Base-by-base conservation (phyloP, 352 stramenopile genomes). In the Phytophthora capsici region DNA sequence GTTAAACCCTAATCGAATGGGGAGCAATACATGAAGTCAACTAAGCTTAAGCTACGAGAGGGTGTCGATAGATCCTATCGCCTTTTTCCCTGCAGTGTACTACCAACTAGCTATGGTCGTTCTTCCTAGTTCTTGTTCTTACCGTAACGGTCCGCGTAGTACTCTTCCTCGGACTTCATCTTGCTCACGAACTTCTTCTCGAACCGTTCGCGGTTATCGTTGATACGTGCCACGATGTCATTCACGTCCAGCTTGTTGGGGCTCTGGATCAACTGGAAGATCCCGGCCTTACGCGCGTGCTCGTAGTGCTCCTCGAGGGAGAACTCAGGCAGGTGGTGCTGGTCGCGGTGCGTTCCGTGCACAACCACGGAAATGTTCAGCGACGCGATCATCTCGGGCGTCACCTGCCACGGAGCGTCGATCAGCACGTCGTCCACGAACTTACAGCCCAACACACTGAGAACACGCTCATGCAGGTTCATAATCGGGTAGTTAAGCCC, bases 381-480 rank as follows among this genome's bases (percentile, higher is more conserved):
- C 46, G 88, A 97, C 41, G 90, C 90, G 66, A 99, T 93, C 96
- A 99, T 98, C 62, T 99, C 95, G 40, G 90, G 88, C 49, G 96
- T 99, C 25, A 99, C 90, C 44, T 94, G 78, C 71, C 94, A 95
- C 30, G 97, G 97, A 41, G 97, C 97, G 70, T 99, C 97, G 49
- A 99, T 99, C 46, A 99, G 77, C 36, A 99, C 97, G 73, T 99
- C 97, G 73, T 99, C 97, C 17, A 98, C 95, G 69, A 93, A 99
- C 45, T 96, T 96, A 78, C 96, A 99, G 47, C 95, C 94, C 23
- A 99, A 74, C 22, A 99, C 96, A 75, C 88, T 98, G 25, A 99
- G 80, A 38, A 99, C 94, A 47, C 98, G 89, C 85, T 99, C 97
- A 70, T 99, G 95, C 22, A 99, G 76, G 86, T 99, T 99, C 94